Evolutionary conservation across 192 early-diverging fungal genomes (phyloP).

Genomic region (Dissophora ornata): DNA sequence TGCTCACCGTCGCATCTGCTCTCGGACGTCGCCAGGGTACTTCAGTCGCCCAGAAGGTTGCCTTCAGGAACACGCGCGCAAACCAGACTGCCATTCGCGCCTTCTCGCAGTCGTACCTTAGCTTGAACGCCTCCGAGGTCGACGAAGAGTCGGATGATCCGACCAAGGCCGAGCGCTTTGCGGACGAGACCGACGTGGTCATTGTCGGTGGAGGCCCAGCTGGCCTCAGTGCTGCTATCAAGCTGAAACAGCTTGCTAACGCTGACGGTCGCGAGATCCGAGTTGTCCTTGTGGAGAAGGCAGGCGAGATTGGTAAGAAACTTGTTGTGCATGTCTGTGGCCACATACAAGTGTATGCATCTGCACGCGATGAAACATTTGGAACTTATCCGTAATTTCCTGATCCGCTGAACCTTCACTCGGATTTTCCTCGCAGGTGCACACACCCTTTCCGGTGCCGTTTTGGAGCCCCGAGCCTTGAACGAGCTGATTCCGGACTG

Average conservation of each 20-base stretch:
- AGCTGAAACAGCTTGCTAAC: slow-evolving; percentile 89
- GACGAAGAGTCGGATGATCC: slow-evolving; percentile 63
- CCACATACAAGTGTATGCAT: not conserved
- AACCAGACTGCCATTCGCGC: slow-evolving; percentile 30
- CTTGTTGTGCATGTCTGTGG: not conserved
- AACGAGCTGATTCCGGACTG: slow-evolving; percentile 98
- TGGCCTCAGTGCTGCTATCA: slow-evolving; percentile 95
- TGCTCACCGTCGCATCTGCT: slow-evolving; percentile 41
- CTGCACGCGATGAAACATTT: not conserved
- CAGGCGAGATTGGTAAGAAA: slow-evolving; percentile 81
- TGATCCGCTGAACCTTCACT: no score
- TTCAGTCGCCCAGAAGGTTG: not conserved
- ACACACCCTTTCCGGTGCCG: slow-evolving; percentile 95
- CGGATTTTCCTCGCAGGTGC: slow-evolving; percentile 65
- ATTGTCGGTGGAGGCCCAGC: slow-evolving; percentile 97
- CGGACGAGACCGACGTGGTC: slow-evolving; percentile 94
- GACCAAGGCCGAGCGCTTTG: slow-evolving; percentile 68
- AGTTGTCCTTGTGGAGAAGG: slow-evolving; percentile 96
- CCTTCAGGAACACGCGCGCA: slow-evolving; percentile 4
- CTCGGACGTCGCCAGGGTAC: slow-evolving; percentile 16
- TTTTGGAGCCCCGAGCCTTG: slow-evolving; percentile 91
- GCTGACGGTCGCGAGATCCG: slow-evolving; percentile 85
- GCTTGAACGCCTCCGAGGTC: slow-evolving; percentile 26
- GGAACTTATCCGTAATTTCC: no score
- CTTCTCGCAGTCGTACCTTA: slow-evolving; percentile 39